Evolutionary conservation across 2,329 filamentous ascomycete genomes (phyloP).

Genomic region (Pseudogymnoascus sp.): DNA sequence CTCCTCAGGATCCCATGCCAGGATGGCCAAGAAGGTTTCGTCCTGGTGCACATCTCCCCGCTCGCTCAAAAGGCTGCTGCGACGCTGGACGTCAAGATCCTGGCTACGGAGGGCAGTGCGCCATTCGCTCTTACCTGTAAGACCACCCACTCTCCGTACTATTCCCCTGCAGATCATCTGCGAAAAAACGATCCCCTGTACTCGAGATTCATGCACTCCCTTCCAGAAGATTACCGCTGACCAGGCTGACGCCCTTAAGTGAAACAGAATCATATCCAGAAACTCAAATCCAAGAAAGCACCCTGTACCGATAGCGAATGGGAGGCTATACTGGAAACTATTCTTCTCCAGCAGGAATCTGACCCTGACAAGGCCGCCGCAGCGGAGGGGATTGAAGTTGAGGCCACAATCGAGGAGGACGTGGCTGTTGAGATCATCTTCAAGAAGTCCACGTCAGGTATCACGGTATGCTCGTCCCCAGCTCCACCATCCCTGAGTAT

Average conservation of each 20-base stretch:
- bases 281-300: conserved; percentile 45
- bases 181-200: conserved; percentile 16
- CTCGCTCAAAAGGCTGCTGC: conserved; percentile 36
- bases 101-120: conserved; percentile 58
- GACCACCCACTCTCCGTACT: not conserved
- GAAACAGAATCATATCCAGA: conserved; percentile 45
- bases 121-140: conserved; percentile 49
- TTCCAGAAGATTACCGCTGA: conserved; percentile 18
- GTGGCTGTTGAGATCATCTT: conserved; percentile 52
- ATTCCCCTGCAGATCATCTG: not conserved
- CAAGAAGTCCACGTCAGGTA: conserved; percentile 56
- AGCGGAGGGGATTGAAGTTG: conserved; percentile 53
- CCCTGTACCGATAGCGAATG: conserved; percentile 56
- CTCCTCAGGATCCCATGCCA: conserved; percentile 52
- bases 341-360: conserved; percentile 40
- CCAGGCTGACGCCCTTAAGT: conserved; percentile 34
- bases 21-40: conserved; percentile 40
- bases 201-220: conserved; percentile 19
- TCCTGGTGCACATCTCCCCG: conserved; percentile 52
- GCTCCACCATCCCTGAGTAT: conserved; percentile 3
- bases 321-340: conserved; percentile 49
- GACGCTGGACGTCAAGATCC: conserved; percentile 55
- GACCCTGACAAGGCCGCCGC: conserved; percentile 39
- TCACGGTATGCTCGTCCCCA: conserved; percentile 45
- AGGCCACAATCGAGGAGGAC: conserved; percentile 46